These are phyloP conservation scores for Cutaneotrichosporon dermatis DNA, from an alignment of 1,284 basidiomycete genomes.

Conservation along the genomic window DNA sequence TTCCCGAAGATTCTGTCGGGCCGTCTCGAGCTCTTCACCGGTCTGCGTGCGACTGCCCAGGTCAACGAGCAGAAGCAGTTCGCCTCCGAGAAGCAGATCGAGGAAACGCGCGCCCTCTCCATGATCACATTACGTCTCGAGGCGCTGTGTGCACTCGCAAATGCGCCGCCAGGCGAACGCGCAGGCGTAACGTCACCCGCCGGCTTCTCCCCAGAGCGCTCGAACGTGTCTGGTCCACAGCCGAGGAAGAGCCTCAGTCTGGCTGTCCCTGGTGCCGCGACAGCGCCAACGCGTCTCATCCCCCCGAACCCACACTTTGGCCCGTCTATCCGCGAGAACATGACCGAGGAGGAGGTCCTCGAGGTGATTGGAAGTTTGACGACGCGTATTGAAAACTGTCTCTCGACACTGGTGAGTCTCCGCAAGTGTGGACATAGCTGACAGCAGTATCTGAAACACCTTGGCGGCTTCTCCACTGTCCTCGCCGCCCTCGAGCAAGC, in stretches of 20 bases:
- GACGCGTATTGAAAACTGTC: slow-evolving; percentile 74
- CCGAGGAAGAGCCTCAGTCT: slow-evolving; percentile 1
- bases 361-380: slow-evolving; percentile 69
- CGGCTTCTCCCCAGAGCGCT: slow-evolving; percentile 52
- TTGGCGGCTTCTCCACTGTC: slow-evolving; percentile 46
- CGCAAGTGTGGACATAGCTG: neutral
- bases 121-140: slow-evolving; percentile 77
- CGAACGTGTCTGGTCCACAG: neutral
- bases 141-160: slow-evolving; percentile 63
- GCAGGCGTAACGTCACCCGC: slow-evolving; percentile 3
- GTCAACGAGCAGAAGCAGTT: slow-evolving; percentile 51
- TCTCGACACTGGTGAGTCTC: slow-evolving; percentile 56
- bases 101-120: slow-evolving; percentile 73
- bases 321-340: slow-evolving; percentile 67
- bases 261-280: neutral
- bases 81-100: slow-evolving; percentile 63
- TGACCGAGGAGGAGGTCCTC: slow-evolving; percentile 70
- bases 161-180: slow-evolving; percentile 2
- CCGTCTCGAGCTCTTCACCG: slow-evolving; percentile 60
- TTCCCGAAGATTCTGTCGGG: slow-evolving; percentile 75
- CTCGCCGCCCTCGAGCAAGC: slow-evolving; percentile 48
- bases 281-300: neutral
- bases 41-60: slow-evolving; percentile 52
- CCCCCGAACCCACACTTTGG: slow-evolving; percentile 44
- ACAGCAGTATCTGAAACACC: slow-evolving; percentile 44